Evolutionary conservation across 108 stramenopile species (phyloP).

Genomic region (Cyclotella baltica): DNA sequence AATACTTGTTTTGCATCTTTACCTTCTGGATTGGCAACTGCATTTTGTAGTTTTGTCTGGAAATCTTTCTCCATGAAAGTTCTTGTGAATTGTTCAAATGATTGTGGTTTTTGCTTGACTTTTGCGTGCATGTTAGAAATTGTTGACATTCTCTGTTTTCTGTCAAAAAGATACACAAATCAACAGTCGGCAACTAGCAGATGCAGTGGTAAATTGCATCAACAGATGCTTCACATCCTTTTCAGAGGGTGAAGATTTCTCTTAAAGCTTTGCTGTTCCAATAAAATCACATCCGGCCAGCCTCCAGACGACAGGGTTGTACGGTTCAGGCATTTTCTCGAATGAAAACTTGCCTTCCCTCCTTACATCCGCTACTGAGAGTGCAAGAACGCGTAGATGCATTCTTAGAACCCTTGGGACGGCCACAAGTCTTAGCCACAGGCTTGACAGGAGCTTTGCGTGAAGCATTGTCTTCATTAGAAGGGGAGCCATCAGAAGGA

Average conservation of each 20-base stretch:
- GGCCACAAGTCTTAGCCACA: too few relatives aligned
- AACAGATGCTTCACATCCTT: slow-evolving; percentile 9
- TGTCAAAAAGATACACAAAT: slow-evolving; percentile 31
- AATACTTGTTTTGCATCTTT: slow-evolving; percentile 20
- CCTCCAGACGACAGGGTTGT: slow-evolving; percentile 5
- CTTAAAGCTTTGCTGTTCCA: background rate
- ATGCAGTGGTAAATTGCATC: slow-evolving; percentile 12
- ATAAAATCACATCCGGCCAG: slow-evolving; percentile 15
- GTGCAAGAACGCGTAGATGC: too few relatives aligned
- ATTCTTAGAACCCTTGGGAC: too few relatives aligned
- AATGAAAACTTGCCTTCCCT: too few relatives aligned
- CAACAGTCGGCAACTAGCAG: background rate
- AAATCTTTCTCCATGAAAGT: slow-evolving; percentile 1
- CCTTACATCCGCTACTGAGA: too few relatives aligned
- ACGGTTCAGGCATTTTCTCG: too few relatives aligned
- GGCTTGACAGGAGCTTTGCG: too few relatives aligned
- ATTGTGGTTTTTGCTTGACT: background rate
- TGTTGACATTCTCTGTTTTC: background rate
- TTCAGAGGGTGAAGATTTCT: background rate
- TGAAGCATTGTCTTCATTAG: too few relatives aligned
- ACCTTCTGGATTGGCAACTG: slow-evolving; percentile 15
- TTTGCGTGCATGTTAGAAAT: background rate
- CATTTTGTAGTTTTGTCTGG: slow-evolving; percentile 16
- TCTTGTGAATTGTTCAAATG: slow-evolving; percentile 4
- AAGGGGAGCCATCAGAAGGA: too few relatives aligned